Conservation (phyloP, 345 rosid genomes). For the Camelina laxa region DNA sequence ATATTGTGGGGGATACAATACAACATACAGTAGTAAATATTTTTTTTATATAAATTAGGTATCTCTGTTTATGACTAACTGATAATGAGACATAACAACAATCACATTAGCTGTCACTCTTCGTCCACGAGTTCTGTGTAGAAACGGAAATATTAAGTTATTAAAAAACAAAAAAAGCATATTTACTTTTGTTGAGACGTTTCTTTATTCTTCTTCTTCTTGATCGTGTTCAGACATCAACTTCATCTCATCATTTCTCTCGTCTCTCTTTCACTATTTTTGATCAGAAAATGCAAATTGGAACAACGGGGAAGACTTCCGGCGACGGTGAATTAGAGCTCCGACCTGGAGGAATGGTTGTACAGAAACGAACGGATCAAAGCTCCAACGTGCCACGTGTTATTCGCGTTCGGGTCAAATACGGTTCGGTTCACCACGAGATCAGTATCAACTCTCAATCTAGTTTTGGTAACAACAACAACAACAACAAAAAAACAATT, state of each 20-base stretch:
- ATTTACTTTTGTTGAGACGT: constrained; percentile 27
- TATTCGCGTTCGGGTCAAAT: constrained; percentile 83
- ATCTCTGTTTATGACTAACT: constrained; percentile 19
- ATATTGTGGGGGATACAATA: constrained; percentile 14
- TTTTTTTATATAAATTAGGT: no score
- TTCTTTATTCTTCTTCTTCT: constrained; percentile 8
- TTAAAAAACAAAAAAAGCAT: constrained; percentile 7
- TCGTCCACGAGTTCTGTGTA: constrained; percentile 28
- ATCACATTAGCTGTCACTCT: constrained; percentile 39
- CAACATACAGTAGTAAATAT: background rate
- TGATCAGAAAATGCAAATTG: constrained; percentile 4
- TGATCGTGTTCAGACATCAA: constrained; percentile 23
- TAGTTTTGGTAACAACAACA: constrained; percentile 90
- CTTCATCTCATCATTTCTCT: constrained; percentile 37
- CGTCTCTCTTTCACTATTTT: constrained; percentile 5
- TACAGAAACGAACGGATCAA: constrained; percentile 77
- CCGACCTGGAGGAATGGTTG: constrained; percentile 97
- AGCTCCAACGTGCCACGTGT: constrained; percentile 62
- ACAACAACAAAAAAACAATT: background rate
- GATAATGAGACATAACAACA: constrained; percentile 40
- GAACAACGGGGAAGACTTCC: constrained; percentile 25
- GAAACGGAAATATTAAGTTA: constrained; percentile 18
- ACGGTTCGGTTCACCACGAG: constrained; percentile 79
- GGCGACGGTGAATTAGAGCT: constrained; percentile 47
- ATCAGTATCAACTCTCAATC: constrained; percentile 78